Base-by-base conservation (phyloP, 371 early-diverging fungal genomes). In the Capillidium heterosporum region DNA sequence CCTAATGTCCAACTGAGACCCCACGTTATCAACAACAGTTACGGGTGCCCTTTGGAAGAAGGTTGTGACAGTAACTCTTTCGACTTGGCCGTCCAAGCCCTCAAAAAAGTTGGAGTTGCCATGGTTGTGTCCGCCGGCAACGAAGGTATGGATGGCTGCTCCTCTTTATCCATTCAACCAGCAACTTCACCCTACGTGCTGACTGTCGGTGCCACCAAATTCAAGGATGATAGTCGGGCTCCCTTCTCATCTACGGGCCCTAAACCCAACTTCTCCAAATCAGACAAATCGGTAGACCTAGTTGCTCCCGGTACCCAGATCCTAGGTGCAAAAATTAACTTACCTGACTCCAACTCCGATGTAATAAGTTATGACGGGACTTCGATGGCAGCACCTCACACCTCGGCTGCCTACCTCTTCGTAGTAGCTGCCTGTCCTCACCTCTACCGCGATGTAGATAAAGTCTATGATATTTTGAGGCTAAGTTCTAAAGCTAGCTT, bases 341-440 rank as follows among this genome's bases (percentile, higher is more conserved):
- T 35, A 4, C 7, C 5, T 43, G 43, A 43, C 4, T 3, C 5
- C n/a, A 19, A 11, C 11, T 60, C 65, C 3, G 8, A 13, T 10
- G 8, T 26, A 10, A 23, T 26, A 48, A 21, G 8, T 26, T 27
- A 19, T 5, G 19, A 66, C 19, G 75, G 75, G 4, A 74, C 74
- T 0, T 68, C 68, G 1, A 90, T 88, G 89, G 85, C 89, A 2
- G 68, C 75, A 23, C 88, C 89, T 5, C 86, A 87, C 65, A 83
- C 84, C 10, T 71, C 82, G 27, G 90, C 89, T 47, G 78, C 78
- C 32, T 76, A 82, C 10, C 68, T 48, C 10, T 8, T 48, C 3
- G 23, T 48, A 26, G 27, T 48, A 7, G 48, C 48, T 26, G 61
- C 19, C 5, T 48, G 48, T 27, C 48, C 48, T 10, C 48, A 48